Evolutionary conservation across 2,329 filamentous ascomycete species (phyloP).

Genomic region (Aspergillus novoparasiticus): DNA sequence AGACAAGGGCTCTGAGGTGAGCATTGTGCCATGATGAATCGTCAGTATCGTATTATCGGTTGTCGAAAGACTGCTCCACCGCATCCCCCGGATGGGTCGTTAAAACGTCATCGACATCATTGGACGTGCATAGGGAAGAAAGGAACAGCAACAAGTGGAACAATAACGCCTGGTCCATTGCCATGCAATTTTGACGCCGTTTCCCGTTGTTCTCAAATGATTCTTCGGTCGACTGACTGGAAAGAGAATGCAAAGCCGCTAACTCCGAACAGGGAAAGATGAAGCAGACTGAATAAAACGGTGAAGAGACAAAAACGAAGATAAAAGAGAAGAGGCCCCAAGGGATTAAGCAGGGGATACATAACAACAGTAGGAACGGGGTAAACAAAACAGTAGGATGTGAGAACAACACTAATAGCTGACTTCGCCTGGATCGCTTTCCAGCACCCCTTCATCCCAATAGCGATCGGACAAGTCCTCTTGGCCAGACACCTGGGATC

Average conservation of each 20-base stretch:
- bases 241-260: constrained; percentile 13
- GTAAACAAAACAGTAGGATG: constrained; percentile 7
- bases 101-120: constrained; percentile 20
- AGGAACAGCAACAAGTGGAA: constrained; percentile 12
- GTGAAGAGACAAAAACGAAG: constrained; percentile 10
- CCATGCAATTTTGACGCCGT: constrained; percentile 24
- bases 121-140: constrained; percentile 12
- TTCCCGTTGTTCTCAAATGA: constrained; percentile 9
- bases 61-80: constrained; percentile 13
- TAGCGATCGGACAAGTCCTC: constrained; percentile 35
- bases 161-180: constrained; percentile 17
- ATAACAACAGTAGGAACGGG: constrained; percentile 11
- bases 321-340: constrained; percentile 1
- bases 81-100: constrained; percentile 14
- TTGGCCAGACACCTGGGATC: constrained; percentile 35
- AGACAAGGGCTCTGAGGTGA: constrained; percentile 8
- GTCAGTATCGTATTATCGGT: constrained; percentile 24
- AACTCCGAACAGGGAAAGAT: constrained; percentile 19
- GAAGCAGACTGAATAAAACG: constrained; percentile 7
- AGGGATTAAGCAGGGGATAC: constrained; percentile 8
- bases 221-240: constrained; percentile 8
- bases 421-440: constrained; percentile 47
- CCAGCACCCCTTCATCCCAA: constrained; percentile 47
- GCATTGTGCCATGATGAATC: constrained; percentile 23
- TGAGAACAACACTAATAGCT: constrained; percentile 36